Evolutionary conservation across 257 asterid genomes (phyloP), one percentile per base, ranked within the genome.

Genomic region (Ilex aquifolium): DNA sequence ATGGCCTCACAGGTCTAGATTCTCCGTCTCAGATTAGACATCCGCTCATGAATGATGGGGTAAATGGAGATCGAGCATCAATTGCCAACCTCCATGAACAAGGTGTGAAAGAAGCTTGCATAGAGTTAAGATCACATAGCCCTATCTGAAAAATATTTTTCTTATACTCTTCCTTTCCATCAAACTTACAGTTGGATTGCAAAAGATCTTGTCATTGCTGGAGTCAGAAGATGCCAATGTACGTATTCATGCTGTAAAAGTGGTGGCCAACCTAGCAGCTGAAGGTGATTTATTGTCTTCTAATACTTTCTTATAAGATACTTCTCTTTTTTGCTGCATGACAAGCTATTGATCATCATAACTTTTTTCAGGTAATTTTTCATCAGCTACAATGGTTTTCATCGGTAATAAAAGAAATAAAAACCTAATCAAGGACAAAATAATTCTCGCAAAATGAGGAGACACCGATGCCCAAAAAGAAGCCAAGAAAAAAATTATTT

Each of bases 241-340:
- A 49, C 89, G 95, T 72, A 88, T 90, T 78, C 96, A 93, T 84
- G 99, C 99, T 31, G 99, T 90, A 67, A 93, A 93, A 83, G 97
- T 93, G 58, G 96, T 93, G 68, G 99, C 99, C 68, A 93, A 93
- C 84, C 83, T 93, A 61, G 99, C 99, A 60, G 99, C 99, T 59
- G 97, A 93, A 86, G 99, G 99, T 93, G 70, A 67, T 74, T 31
- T 52, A 17, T 73, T 60, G 57, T 31, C 36, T 65, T 55, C 52
- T 68, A 67, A 68, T 51, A 55, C 63, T 62, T 63, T 31, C 60
- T 52, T 55, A 44, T n/a, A 60, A 44, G 44, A 56, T 64, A 50
- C 21, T 31, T 57, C 27, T 50, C 50, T 61, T 53, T 57, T 61
- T 52, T 39, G 42, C 42, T 36, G 8, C 8, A 36, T 36, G 42